phyloP scores from a whole-genome alignment of 805 yeast genomes.

The Candida wancherniae region DNA sequence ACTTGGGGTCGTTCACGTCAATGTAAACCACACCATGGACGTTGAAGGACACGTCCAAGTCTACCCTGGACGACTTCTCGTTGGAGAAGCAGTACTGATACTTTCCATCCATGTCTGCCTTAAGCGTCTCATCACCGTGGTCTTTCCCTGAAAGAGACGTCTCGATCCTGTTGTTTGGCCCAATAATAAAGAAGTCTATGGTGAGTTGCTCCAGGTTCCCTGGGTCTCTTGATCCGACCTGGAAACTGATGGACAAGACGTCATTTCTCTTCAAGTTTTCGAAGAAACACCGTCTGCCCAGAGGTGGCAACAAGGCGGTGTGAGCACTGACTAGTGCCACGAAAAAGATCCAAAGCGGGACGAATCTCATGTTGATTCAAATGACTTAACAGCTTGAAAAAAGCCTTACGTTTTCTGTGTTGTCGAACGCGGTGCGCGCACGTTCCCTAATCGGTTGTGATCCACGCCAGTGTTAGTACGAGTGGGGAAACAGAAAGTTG shows the following conservation, averaged over 20 bases:
- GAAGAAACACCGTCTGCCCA: conserved; percentile 83
- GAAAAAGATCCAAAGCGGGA: conserved; percentile 14
- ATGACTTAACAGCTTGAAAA: neutral
- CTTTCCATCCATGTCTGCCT: conserved; percentile 65
- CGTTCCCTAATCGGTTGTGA: too few relatives aligned
- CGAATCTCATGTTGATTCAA: conserved; percentile 10
- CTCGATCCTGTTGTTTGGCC: conserved; percentile 45
- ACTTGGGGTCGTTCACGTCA: conserved; percentile 69
- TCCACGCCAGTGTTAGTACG: too few relatives aligned
- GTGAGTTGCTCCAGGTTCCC: conserved; percentile 60
- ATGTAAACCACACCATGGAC: conserved; percentile 89
- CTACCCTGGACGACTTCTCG: conserved; percentile 64
- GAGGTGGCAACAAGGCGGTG: conserved; percentile 75
- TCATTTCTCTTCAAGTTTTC: conserved; percentile 81
- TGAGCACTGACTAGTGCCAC: conserved; percentile 49
- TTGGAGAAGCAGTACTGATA: conserved; percentile 89
- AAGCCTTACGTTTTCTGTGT: too few relatives aligned
- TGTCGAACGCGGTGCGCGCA: conserved; percentile 13
- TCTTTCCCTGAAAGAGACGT: conserved; percentile 52
- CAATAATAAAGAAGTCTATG: conserved; percentile 53
- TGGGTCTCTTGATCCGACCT: conserved; percentile 86
- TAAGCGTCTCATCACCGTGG: conserved; percentile 74
- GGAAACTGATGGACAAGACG: conserved; percentile 82
- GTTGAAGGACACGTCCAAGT: conserved; percentile 91
- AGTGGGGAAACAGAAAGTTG: too few relatives aligned